Evolutionary conservation across 2,329 filamentous ascomycete species (phyloP), one percentile per base, ranked within the genome.

Genomic region (Claviceps citrina): DNA sequence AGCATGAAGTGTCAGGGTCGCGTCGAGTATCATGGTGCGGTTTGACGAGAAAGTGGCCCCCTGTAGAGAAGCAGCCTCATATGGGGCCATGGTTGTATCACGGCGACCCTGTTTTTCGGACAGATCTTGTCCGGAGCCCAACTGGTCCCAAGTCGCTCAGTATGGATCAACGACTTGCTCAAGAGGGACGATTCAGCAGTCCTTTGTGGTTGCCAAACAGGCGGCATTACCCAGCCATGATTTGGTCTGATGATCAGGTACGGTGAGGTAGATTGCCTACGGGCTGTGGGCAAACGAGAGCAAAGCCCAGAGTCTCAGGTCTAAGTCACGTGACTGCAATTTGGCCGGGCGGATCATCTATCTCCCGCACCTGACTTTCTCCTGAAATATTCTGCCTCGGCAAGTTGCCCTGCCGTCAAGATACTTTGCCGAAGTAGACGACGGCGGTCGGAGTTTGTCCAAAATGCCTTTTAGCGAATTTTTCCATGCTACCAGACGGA

Each of bases 71-170:
- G 5, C 28, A 19, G 16, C 22, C 22, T 34, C 38, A 18, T 12
- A 30, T 20, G 31, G 31, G 31, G 38, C 31, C 24, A 40, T 12
- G 9, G 25, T 35, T 24, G 30, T n/a, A 34, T 30, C 31, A 40
- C 25, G 24, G 16, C 18, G 31, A 27, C 25, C 25, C 25, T 26
- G 19, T 3, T 25, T 20, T 35, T 35, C 25, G 31, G 27, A 2
- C 8, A 15, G 6, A 27, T 24, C 38, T 18, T 31, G 19, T 16
- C 25, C 38, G 33, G 28, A 35, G 13, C 25, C 31, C 25, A 19
- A 19, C 18, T 13, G 18, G 38, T 19, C 24, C 25, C 25, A 22
- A 4, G 18, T 30, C 18, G 31, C 31, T 22, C 16, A 10, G n/a
- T 18, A 10, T 3, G 5, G 10, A 27, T 22, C 19, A 35, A 18